These are phyloP conservation scores for Ganoderma meredithae DNA, from an alignment of 1,284 basidiomycete genomes.

Conservation along the genomic window DNA sequence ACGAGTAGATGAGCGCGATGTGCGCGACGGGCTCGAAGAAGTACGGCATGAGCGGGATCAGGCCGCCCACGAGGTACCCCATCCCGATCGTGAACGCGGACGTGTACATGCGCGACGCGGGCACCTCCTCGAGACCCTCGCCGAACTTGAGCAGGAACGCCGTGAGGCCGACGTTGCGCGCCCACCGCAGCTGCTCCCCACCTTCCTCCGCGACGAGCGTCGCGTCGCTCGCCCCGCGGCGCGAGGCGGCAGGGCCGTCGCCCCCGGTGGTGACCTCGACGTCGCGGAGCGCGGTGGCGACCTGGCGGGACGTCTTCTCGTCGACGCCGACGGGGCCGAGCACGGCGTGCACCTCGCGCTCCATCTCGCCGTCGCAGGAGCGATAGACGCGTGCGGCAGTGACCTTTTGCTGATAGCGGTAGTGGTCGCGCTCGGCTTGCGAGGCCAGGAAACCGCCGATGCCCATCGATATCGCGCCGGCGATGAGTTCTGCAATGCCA, in stretches of 20 bases:
- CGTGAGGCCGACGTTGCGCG: constrained; percentile 82
- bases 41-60: constrained; percentile 91
- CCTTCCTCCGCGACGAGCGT: constrained; percentile 53
- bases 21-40: constrained; percentile 75
- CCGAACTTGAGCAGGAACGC: constrained; percentile 95
- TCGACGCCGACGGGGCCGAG: constrained; percentile 91
- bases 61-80: constrained; percentile 86
- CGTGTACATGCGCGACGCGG: constrained; percentile 61
- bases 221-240: constrained; percentile 41
- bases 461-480: constrained; percentile 97
- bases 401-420: constrained; percentile 80
- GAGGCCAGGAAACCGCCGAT: constrained; percentile 97
- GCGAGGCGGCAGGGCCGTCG: constrained; percentile 31
- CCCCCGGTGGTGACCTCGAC: constrained; percentile 59
- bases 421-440: constrained; percentile 95
- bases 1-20: constrained; percentile 76
- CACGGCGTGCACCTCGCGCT: constrained; percentile 91
- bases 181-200: constrained; percentile 57
- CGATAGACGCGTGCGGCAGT: constrained; percentile 86
- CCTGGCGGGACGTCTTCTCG: constrained; percentile 78
- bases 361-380: constrained; percentile 93
- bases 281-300: constrained; percentile 78
- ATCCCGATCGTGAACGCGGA: constrained; percentile 94
- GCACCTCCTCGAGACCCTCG: constrained; percentile 84
- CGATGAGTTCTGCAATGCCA: constrained; percentile 91